phyloP scores from a whole-genome alignment of 2,329 filamentous ascomycete species.

The Diaporthe citrichinensis region DNA sequence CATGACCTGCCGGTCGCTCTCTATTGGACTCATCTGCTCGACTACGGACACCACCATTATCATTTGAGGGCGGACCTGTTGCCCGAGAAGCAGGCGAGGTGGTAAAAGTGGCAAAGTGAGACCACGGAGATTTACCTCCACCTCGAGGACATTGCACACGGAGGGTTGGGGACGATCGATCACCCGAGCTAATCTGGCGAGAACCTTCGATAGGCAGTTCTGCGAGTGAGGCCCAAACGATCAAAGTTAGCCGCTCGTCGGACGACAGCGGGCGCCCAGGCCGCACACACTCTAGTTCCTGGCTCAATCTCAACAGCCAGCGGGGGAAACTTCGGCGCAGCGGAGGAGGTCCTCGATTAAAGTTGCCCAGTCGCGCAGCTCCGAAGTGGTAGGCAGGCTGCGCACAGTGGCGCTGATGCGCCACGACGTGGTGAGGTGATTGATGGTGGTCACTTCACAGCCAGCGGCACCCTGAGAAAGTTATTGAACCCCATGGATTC shows the following conservation, averaged over 20 bases:
- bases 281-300: background rate
- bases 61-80: background rate
- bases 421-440: conserved; percentile 1
- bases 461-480: background rate
- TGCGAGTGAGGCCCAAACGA: background rate
- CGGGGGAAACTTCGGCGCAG: background rate
- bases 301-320: background rate
- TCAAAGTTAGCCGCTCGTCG: background rate
- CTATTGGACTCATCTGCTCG: background rate
- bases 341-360: background rate
- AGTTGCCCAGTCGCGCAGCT: conserved; percentile 12
- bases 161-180: background rate
- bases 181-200: conserved; percentile 8
- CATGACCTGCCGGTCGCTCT: background rate
- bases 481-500: background rate
- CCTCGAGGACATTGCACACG: background rate
- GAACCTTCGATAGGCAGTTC: background rate
- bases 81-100: background rate
- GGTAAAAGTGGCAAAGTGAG: background rate
- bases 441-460: conserved; percentile 5
- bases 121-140: background rate
- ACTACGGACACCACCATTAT: background rate
- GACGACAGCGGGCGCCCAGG: conserved; percentile 8
- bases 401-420: background rate
- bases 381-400: background rate